Percentiles rank a stretch among this genome's conserved stretches.
phyloP scores from a whole-genome alignment of 2,329 filamentous ascomycete genomes.

The Lithohypha guttulata region DNA sequence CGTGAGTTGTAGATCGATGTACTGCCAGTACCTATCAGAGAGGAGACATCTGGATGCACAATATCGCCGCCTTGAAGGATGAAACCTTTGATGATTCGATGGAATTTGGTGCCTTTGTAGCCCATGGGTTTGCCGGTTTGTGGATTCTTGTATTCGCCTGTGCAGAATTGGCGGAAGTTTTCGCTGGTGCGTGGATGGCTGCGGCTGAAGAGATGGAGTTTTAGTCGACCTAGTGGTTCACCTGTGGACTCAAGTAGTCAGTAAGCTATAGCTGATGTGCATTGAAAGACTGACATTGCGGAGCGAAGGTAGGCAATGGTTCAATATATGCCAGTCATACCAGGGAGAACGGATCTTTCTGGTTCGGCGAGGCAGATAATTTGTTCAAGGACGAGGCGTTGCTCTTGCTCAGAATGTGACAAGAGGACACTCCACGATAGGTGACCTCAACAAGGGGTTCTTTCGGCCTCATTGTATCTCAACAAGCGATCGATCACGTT shows the following conservation, averaged over 20 bases:
- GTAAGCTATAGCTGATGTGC: no score
- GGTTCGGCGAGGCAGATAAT: no score
- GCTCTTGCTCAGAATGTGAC: no score
- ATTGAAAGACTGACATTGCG: no score
- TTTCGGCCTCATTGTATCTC: no score
- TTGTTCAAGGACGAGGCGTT: no score
- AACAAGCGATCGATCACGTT: no score
- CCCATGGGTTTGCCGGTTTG: conserved; percentile 65
- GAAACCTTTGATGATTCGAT: conserved; percentile 89
- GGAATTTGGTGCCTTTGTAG: conserved; percentile 91
- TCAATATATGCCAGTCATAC: no score
- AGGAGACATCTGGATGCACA: conserved; percentile 59
- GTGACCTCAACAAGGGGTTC: no score
- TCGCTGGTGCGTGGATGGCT: conserved; percentile 79
- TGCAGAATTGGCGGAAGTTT: conserved; percentile 96
- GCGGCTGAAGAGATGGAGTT: conserved; percentile 82
- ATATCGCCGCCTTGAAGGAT: conserved; percentile 98
- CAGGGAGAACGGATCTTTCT: no score
- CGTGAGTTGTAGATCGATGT: conserved; percentile 78
- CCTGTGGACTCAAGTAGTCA: conserved; percentile 41
- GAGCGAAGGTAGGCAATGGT: no score
- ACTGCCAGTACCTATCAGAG: conserved; percentile 59
- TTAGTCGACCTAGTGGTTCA: conserved; percentile 74
- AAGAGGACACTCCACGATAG: no score
- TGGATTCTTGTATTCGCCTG: conserved; percentile 74